Evolutionary conservation across 257 asterid species (phyloP), one percentile per base, ranked within the genome.

Genomic region (Buddleja alternifolia): DNA sequence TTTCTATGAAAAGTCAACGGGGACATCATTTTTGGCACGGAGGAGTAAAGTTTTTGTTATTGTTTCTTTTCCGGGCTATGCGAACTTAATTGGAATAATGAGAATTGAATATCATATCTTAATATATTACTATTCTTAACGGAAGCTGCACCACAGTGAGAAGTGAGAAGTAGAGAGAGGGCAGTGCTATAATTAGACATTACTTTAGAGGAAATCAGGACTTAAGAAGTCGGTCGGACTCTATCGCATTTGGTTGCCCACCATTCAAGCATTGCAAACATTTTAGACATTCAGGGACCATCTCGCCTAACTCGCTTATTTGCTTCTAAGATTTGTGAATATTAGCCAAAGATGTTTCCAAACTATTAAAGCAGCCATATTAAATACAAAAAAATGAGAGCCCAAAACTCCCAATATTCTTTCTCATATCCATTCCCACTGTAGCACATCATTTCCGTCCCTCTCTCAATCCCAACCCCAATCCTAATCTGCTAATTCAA

Each of bases 211-310:
- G 52, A 62, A 42, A 24, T 17, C n/a, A 42, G 4, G n/a, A 42
- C 47, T 40, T 63, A 10, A 37, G 15, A 46, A 48, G 46, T 48
- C n/a, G 25, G 50, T 10, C 17, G 25, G 57, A 39, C 42, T 3
- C 34, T 65, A 34, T 42, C 21, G 4, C 40, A 55, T 72, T 59
- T 39, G 19, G 60, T 25, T 23, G 56, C 44, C 56, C 63, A n/a
- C n/a, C n/a, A n/a, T n/a, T n/a, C 34, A 29, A 29, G 34, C 34
- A 1, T 29, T 29, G 2, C 2, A 29, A 2, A 29, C 34, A 2
- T 1, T 5, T 29, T 5, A 29, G 5, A 29, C 34, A 29, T 29
- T 29, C 34, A 5, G 34, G 5, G 34, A 29, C 5, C 34, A 29
- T 29, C 34, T 29, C 5, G 34, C 3, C 39, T 48, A 11, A 19